A percentile compares a stretch with the other conserved stretches of the same genome.
Conservation (phyloP, 1,284 basidiomycete species). For the Porphyrellus sp. region DNA sequence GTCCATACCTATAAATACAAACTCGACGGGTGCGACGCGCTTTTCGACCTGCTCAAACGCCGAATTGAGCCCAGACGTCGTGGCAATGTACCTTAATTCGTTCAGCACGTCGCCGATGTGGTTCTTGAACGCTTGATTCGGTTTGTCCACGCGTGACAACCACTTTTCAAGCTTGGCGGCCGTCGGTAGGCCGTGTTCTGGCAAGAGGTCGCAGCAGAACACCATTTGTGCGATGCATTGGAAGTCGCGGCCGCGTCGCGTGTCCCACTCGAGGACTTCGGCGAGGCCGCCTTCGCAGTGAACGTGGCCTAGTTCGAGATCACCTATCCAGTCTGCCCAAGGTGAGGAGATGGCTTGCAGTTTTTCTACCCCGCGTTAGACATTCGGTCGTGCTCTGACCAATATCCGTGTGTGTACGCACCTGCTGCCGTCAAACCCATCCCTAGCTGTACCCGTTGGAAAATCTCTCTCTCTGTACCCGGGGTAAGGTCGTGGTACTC, state of each 20-base stretch:
- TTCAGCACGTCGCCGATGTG: conserved; percentile 48
- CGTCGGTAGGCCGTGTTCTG: conserved; percentile 48
- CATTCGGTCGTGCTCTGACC: too few relatives aligned
- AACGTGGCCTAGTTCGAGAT: conserved; percentile 52
- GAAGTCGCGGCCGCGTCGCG: conserved; percentile 64
- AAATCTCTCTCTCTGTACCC: conserved; percentile 63
- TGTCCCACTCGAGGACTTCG: conserved; percentile 53
- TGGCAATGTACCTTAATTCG: conserved; percentile 55
- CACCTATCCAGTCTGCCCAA: conserved; percentile 54
- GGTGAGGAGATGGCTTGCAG: conserved; percentile 66
- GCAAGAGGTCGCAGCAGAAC: conserved; percentile 57
- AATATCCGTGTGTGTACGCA: conserved; percentile 23
- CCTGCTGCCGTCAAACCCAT: conserved; percentile 67
- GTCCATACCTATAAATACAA: conserved; percentile 63
- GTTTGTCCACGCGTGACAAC: conserved; percentile 47
- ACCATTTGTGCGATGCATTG: conserved; percentile 64
- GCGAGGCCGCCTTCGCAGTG: conserved; percentile 50
- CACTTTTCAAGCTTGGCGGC: conserved; percentile 56
- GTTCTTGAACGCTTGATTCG: conserved; percentile 45
- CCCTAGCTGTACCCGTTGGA: conserved; percentile 75
- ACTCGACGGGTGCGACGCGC: conserved; percentile 70
- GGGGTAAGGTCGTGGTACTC: conserved; percentile 52
- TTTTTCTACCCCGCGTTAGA: conserved; percentile 48
- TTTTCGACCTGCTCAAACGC: conserved; percentile 51
- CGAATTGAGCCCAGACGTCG: conserved; percentile 34